Evolutionary conservation across 148 eudicot species (phyloP).

Genomic region (Fagopyrum homotropicum): DNA sequence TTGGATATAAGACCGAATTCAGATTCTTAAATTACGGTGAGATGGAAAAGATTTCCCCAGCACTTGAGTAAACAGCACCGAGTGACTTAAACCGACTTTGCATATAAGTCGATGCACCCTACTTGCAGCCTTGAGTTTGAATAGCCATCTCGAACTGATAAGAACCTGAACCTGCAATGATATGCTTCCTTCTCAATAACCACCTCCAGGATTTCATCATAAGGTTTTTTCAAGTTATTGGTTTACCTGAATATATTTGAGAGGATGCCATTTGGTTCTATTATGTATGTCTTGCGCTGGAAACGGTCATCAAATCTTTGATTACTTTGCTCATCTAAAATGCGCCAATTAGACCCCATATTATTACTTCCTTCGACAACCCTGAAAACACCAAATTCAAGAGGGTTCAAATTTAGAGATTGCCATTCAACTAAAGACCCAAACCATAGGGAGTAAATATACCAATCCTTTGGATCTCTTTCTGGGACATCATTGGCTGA

Average conservation of each 20-base stretch:
- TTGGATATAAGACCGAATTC: too few species aligned
- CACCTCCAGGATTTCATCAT: neutral
- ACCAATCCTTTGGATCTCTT: conserved; percentile 98
- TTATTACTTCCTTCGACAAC: conserved; percentile 84
- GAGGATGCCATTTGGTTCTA: conserved; percentile 24
- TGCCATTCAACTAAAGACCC: neutral
- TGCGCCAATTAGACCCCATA: conserved; percentile 72
- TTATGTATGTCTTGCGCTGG: conserved; percentile 51
- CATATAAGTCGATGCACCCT: conserved; percentile 77
- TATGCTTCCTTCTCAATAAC: neutral
- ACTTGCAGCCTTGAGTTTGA: conserved; percentile 73
- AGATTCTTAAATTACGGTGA: too few species aligned
- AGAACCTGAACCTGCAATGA: conserved; percentile 59
- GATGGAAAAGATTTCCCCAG: too few species aligned
- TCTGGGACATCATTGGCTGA: conserved; percentile 97
- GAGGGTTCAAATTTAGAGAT: neutral
- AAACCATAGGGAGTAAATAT: conserved; percentile 4
- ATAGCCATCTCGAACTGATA: conserved; percentile 50
- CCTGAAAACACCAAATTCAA: conserved; percentile 32
- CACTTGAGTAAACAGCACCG: neutral
- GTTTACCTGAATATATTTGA: conserved; percentile 77
- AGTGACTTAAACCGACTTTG: conserved; percentile 14
- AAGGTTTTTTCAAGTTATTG: neutral
- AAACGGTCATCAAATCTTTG: conserved; percentile 69
- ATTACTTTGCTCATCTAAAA: conserved; percentile 55